Percentiles rank a stretch among this genome's conserved stretches.
Conservation (phyloP, 2,329 filamentous ascomycete genomes). For the Stachybotrys chlorohalonatus region DNA sequence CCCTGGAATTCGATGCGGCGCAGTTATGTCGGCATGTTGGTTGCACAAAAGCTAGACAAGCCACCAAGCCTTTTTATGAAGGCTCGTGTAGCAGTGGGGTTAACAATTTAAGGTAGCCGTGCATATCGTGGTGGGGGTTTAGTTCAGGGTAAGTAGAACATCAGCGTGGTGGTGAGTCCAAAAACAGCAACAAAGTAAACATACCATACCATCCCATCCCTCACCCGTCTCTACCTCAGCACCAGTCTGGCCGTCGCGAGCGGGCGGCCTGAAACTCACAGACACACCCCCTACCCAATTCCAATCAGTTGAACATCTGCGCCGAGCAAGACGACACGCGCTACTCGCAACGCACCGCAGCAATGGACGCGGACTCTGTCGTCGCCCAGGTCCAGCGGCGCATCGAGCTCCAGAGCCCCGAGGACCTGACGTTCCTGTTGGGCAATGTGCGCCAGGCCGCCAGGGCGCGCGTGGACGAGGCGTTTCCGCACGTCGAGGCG, state of each 20-base stretch:
- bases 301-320: no score
- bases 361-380: slow-evolving; percentile 25
- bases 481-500: slow-evolving; percentile 54
- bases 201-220: background rate
- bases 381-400: slow-evolving; percentile 49
- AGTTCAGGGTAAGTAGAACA: background rate
- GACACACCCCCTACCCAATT: no score
- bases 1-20: no score
- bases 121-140: background rate
- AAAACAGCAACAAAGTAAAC: background rate
- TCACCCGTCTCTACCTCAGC: background rate
- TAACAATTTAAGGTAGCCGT: background rate
- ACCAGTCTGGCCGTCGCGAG: background rate
- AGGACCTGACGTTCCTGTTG: slow-evolving; percentile 63
- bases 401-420: slow-evolving; percentile 70
- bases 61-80: no score
- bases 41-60: no score
- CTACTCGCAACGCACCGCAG: no score
- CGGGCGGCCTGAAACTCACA: no score
- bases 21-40: no score
- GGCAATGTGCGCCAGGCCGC: slow-evolving; percentile 61
- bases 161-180: background rate
- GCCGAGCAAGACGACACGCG: no score
- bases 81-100: no score
- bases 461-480: slow-evolving; percentile 55